These are phyloP conservation scores for Syzygium syzygioides DNA, from an alignment of 441 rosid genomes.

Conservation along the genomic window DNA sequence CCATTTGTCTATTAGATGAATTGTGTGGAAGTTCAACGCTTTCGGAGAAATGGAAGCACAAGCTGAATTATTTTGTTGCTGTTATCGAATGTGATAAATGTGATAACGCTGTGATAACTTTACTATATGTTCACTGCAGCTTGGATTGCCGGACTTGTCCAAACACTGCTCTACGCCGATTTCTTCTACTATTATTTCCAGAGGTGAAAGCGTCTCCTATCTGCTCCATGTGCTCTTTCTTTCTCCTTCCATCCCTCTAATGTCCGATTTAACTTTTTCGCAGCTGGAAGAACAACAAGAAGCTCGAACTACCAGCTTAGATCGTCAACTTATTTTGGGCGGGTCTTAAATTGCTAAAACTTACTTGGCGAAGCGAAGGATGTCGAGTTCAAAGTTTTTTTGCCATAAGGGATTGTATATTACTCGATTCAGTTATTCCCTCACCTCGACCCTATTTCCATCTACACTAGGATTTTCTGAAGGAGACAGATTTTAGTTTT, in stretches of 20 bases:
- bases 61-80: not conserved
- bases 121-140: constrained; percentile 23
- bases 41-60: not conserved
- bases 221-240: not conserved
- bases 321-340: not conserved
- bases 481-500: not conserved
- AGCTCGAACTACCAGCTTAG: constrained; percentile 52
- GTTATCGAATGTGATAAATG: not conserved
- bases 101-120: not conserved
- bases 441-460: not conserved
- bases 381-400: not conserved
- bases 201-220: constrained; percentile 22
- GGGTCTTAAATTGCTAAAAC: not conserved
- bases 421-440: not conserved
- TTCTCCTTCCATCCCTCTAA: not conserved
- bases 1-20: not conserved
- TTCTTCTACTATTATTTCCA: constrained; percentile 57
- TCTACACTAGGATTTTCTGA: not conserved
- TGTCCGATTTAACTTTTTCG: not conserved
- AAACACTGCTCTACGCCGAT: constrained; percentile 54
- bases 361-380: not conserved
- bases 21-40: not conserved
- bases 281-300: constrained; percentile 55
- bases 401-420: not conserved
- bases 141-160: constrained; percentile 50